phyloP scores from a whole-genome alignment of 257 asterid species.

The Buddleja alternifolia region DNA sequence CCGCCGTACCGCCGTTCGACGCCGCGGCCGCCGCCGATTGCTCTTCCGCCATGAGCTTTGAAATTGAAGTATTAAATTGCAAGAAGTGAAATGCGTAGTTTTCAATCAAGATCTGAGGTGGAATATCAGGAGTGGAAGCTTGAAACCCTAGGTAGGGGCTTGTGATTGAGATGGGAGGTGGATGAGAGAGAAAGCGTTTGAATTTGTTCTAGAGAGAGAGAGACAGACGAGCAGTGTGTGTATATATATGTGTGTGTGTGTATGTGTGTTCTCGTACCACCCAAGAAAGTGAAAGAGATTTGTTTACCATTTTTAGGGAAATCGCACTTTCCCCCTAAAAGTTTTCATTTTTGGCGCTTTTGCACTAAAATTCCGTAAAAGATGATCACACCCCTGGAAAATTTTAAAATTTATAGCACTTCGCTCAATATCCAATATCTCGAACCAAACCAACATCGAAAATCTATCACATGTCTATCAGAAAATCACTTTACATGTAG shows the following conservation, averaged over 20 bases:
- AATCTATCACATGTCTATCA: too few species aligned
- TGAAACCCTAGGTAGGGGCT: constrained; percentile 40
- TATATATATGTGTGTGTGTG: constrained; percentile 23
- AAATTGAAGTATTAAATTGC: background rate
- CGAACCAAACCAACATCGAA: too few species aligned
- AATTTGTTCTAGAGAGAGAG: constrained; percentile 25
- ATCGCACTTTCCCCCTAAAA: too few species aligned
- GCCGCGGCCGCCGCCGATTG: constrained; percentile 38
- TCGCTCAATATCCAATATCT: too few species aligned
- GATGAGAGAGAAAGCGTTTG: constrained; percentile 36
- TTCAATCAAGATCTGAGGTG: constrained; percentile 30
- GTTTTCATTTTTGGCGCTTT: too few species aligned
- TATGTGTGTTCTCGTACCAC: constrained; percentile 25
- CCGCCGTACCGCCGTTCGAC: constrained; percentile 32
- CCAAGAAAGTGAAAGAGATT: constrained; percentile 2
- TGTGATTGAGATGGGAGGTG: constrained; percentile 25
- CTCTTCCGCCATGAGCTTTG: constrained; percentile 18
- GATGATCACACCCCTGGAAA: too few species aligned
- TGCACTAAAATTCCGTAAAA: too few species aligned
- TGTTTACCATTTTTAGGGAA: too few species aligned
- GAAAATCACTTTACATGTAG: background rate
- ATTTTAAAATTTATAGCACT: too few species aligned
- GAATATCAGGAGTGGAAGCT: constrained; percentile 26
- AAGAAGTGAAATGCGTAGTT: background rate
- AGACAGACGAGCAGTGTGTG: constrained; percentile 20